Conservation (phyloP, 306 rosid genomes). For the Vigna reflexopilosa region DNA sequence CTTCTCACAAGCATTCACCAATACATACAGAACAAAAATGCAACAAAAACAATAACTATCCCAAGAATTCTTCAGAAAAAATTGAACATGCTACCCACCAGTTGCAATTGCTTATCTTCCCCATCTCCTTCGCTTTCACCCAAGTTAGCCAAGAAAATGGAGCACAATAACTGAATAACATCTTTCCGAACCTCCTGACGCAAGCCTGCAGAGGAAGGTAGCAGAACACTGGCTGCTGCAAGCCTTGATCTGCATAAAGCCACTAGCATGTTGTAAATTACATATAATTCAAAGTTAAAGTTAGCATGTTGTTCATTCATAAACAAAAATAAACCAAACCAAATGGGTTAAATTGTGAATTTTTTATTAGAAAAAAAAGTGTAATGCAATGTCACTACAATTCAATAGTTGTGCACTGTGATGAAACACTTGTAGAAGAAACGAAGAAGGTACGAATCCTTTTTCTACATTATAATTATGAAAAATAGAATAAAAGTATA, state of each 20-base stretch:
- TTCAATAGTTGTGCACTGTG: too few relatives aligned
- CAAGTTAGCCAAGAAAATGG: constrained; percentile 92
- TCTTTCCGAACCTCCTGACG: constrained; percentile 59
- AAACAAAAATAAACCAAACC: constrained; percentile 12
- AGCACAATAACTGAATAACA: constrained; percentile 70
- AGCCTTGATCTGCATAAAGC: constrained; percentile 54
- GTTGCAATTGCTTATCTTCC: constrained; percentile 57
- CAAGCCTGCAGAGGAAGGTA: constrained; percentile 57
- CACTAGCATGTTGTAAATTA: background rate
- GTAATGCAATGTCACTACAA: too few relatives aligned
- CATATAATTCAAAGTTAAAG: background rate
- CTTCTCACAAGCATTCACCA: constrained; percentile 4
- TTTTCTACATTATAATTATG: constrained; percentile 1
- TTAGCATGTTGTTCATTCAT: background rate
- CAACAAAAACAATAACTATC: background rate
- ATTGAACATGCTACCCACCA: constrained; percentile 61
- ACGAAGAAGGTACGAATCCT: background rate
- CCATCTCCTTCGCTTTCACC: constrained; percentile 78
- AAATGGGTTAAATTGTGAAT: constrained; percentile 7
- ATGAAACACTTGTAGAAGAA: background rate
- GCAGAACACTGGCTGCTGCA: constrained; percentile 55
- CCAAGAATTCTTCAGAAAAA: constrained; percentile 31
- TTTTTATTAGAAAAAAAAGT: background rate
- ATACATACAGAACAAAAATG: constrained; percentile 9
- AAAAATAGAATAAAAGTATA: background rate